These are phyloP conservation scores for Chaetoceros tenuissimus DNA, from an alignment of 108 stramenopile species.

Conservation along the genomic window DNA sequence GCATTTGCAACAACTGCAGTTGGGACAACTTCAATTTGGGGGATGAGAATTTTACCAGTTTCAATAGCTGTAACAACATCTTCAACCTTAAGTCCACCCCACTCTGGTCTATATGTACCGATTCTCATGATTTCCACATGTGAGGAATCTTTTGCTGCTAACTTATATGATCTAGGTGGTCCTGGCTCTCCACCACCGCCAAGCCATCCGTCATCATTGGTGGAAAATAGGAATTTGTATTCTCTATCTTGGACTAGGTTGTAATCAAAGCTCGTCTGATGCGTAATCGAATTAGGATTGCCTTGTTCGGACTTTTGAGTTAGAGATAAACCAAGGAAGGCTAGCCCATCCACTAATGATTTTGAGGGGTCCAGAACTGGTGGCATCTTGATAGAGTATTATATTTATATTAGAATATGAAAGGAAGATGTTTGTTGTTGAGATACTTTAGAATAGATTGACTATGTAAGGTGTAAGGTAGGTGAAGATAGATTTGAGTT, in stretches of 20 bases:
- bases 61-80: conserved; percentile 58
- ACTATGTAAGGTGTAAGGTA: too few species aligned
- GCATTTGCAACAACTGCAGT: conserved; percentile 76
- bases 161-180: conserved; percentile 66
- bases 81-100: conserved; percentile 65
- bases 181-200: conserved; percentile 86
- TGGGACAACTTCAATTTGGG: conserved; percentile 78
- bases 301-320: conserved; percentile 45
- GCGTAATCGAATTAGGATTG: conserved; percentile 65
- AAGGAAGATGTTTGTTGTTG: too few species aligned
- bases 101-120: conserved; percentile 70
- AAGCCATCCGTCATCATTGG: conserved; percentile 89
- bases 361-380: conserved; percentile 67
- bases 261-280: conserved; percentile 76
- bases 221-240: conserved; percentile 61
- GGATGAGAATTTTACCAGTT: conserved; percentile 68
- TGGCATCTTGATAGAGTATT: conserved; percentile 28
- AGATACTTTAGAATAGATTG: too few species aligned
- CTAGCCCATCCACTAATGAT: conserved; percentile 81
- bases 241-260: conserved; percentile 47
- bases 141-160: conserved; percentile 70
- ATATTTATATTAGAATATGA: too few species aligned
- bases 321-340: conserved; percentile 79
- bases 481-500: too few species aligned
- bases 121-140: conserved; percentile 86